A percentile compares a stretch with the other conserved stretches of the same genome.
Evolutionary conservation across 768 basidiomycete species (phyloP).

Genomic region (Fibroporia radiculosa): DNA sequence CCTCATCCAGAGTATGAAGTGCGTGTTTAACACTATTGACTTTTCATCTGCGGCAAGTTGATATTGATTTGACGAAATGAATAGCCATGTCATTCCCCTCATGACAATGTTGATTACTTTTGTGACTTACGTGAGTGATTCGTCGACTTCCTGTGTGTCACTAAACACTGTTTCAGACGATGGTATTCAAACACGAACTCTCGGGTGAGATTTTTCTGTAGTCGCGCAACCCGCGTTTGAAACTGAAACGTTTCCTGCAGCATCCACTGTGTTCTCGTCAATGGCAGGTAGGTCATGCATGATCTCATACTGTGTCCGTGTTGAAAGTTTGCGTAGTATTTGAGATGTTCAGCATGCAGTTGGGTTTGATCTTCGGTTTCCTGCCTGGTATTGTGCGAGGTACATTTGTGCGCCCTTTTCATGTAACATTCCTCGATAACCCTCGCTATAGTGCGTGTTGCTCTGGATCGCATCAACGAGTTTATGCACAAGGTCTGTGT

Average conservation of each 20-base stretch:
- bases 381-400: constrained; percentile 22
- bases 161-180: constrained; percentile 18
- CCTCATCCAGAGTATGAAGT: constrained; percentile 37
- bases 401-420: constrained; percentile 11
- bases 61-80: not conserved
- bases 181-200: constrained; percentile 30
- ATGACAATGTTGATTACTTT: constrained; percentile 61
- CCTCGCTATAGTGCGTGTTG: constrained; percentile 22
- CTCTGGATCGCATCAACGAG: constrained; percentile 29
- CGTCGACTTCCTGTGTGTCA: too few species aligned
- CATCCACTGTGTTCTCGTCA: constrained; percentile 29
- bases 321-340: constrained; percentile 45
- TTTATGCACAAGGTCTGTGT: constrained; percentile 23
- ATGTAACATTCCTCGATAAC: not conserved
- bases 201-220: constrained; percentile 16
- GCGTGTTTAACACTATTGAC: constrained; percentile 10
- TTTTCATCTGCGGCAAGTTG: not conserved
- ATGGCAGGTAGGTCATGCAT: constrained; percentile 17
- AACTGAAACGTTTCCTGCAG: constrained; percentile 4
- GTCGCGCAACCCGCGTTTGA: not conserved
- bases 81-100: constrained; percentile 52
- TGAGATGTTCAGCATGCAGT: constrained; percentile 45
- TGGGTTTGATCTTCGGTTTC: constrained; percentile 29
- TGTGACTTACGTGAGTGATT: constrained; percentile 44
- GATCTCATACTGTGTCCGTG: constrained; percentile 16